These are phyloP conservation scores for Apiosordaria backusii DNA, from an alignment of 495 filamentous ascomycete species.

Conservation along the genomic window DNA sequence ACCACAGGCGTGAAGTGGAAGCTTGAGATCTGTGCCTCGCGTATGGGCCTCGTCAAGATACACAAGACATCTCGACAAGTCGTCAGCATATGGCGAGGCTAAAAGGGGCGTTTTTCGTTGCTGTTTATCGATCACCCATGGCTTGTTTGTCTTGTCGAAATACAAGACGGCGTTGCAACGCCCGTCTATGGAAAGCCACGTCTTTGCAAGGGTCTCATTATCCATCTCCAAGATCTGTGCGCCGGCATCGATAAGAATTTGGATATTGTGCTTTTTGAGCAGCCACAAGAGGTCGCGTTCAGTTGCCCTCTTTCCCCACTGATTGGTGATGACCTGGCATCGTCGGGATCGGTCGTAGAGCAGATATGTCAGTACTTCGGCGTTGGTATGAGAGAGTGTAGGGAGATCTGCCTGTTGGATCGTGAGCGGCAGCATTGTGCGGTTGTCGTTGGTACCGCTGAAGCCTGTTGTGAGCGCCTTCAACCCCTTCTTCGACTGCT, in stretches of 20 bases:
- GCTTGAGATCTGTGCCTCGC: conserved; percentile 48
- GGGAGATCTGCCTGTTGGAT: conserved; percentile 52
- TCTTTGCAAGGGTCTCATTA: conserved; percentile 38
- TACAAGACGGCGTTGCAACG: conserved; percentile 35
- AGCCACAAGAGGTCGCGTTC: conserved; percentile 38
- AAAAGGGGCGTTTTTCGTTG: conserved; percentile 33
- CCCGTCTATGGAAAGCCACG: conserved; percentile 46
- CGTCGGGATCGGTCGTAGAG: conserved; percentile 41
- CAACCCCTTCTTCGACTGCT: neutral
- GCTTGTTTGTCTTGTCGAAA: conserved; percentile 41
- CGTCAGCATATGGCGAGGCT: conserved; percentile 42
- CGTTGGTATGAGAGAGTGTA: conserved; percentile 46
- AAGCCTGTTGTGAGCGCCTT: conserved; percentile 48
- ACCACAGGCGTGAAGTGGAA: conserved; percentile 40
- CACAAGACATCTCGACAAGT: conserved; percentile 43
- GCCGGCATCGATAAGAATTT: conserved; percentile 50
- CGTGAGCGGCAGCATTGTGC: conserved; percentile 46
- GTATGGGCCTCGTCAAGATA: conserved; percentile 51
- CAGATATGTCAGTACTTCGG: conserved; percentile 52
- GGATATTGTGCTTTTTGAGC: conserved; percentile 31
- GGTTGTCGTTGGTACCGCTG: conserved; percentile 54
- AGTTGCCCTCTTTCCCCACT: conserved; percentile 27
- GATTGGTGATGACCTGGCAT: conserved; percentile 36
- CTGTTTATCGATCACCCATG: conserved; percentile 35
- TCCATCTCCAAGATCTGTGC: conserved; percentile 50